Evolutionary conservation across 305 asterid genomes (phyloP), one percentile per base, ranked within the genome.

Genomic region (Solanum hybrid): DNA sequence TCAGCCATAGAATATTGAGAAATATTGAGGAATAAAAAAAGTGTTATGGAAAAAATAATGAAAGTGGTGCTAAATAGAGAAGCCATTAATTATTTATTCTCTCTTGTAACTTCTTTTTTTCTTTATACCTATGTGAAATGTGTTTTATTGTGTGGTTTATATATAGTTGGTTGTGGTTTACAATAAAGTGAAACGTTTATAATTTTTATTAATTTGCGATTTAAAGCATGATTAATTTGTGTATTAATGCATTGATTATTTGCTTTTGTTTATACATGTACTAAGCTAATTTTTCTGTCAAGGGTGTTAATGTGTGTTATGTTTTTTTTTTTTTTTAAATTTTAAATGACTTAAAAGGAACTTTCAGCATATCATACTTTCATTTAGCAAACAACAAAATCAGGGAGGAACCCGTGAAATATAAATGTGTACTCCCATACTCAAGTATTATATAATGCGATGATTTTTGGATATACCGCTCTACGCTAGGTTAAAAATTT

Each of bases 381-480:
- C 61, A 46, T 46, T 46, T 14, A 0, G 61, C 64, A 46, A 0
- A 51, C 22, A 42, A 42, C 20, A 51, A 51, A 16, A 42, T 11
- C 16, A 12, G 57, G 18, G 57, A 33, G 34, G 34, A 34, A 34
- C 36, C 36, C 36, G 35, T 35, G 36, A 35, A 35, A 6, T 35
- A 35, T 35, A 35, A 35, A 35, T 35, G 36, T 35, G 36, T 35
- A 35, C 36, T 34, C 36, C 8, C 36, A 5, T 35, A 6, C 8
- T 35, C 36, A 6, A 36, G 11, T 36, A 36, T 36, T 2, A 36
- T 36, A 7, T 2, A 37, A 39, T 20, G 12, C 26, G 3, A 64
- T 8, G 13, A 22, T 22, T 0, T 8, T 9, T 64, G 0, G 0
- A 1, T 8, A 9, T 11, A 61, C 26, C 5, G 0, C 24, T 64